Conservation (phyloP, 208 protist genomes). For the Strigomonas culicis region DNA sequence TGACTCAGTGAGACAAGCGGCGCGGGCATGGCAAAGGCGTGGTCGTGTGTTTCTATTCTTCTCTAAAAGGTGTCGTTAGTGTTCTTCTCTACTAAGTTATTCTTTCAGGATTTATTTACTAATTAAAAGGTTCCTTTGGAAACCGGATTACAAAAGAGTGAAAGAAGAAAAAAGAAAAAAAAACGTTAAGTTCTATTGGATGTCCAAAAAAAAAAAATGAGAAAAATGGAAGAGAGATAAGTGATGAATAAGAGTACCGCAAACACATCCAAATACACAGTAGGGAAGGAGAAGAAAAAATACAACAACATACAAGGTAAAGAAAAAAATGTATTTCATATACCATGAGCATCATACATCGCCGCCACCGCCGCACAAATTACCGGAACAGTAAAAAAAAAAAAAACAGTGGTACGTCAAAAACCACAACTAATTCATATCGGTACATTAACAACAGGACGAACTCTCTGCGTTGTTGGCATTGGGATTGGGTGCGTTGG, state of each 20-base stretch:
- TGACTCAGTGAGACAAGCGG: constrained; percentile 54
- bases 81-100: background rate
- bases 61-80: background rate
- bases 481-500: background rate
- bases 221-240: constrained; percentile 8
- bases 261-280: constrained; percentile 6
- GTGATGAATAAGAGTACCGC: constrained; percentile 11
- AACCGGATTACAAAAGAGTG: background rate
- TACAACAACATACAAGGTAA: too few relatives aligned
- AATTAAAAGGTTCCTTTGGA: constrained; percentile 2
- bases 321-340: too few relatives aligned
- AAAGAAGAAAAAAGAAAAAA: constrained; percentile 11
- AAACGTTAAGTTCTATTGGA: constrained; percentile 2
- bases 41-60: background rate
- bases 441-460: constrained; percentile 14
- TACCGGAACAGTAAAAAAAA: constrained; percentile 16
- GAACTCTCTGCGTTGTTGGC: constrained; percentile 3
- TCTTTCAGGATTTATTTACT: background rate
- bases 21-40: constrained; percentile 13
- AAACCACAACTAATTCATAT: constrained; percentile 5
- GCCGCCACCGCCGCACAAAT: too few relatives aligned
- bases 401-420: constrained; percentile 4
- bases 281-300: too few relatives aligned
- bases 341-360: too few relatives aligned
- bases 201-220: constrained; percentile 7